phyloP scores from a whole-genome alignment of 2,329 filamentous ascomycete species.

The Westerdykella ornata region DNA sequence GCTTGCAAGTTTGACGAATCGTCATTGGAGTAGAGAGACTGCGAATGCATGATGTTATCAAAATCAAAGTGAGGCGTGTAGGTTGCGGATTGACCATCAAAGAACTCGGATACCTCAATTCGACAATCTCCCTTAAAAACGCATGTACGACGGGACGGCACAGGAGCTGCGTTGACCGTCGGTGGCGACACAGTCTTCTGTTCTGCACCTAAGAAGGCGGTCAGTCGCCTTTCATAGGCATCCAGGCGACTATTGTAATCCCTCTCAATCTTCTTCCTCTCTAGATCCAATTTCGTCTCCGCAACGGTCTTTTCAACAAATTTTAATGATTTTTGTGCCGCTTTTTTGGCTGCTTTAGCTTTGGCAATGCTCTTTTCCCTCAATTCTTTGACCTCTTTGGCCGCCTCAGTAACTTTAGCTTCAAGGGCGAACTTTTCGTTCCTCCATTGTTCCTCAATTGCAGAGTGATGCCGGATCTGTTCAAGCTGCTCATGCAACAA shows the following conservation, averaged over 20 bases:
- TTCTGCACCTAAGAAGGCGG: background rate
- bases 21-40: no score
- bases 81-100: constrained; percentile 2
- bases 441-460: constrained; percentile 4
- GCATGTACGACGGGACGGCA: constrained; percentile 8
- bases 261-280: constrained; percentile 7
- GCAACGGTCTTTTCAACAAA: constrained; percentile 6
- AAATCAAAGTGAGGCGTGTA: background rate
- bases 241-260: constrained; percentile 6
- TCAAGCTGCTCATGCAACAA: constrained; percentile 8
- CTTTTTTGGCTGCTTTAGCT: constrained; percentile 6
- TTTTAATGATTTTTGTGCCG: constrained; percentile 8
- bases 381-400: constrained; percentile 5
- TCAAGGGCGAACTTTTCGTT: constrained; percentile 4
- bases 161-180: background rate
- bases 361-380: constrained; percentile 7
- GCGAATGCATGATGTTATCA: background rate
- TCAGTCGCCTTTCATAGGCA: constrained; percentile 5
- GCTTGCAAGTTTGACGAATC: no score
- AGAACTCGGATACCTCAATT: constrained; percentile 18
- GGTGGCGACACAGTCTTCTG: no score
- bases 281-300: constrained; percentile 4
- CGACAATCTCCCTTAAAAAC: constrained; percentile 11
- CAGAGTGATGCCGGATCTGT: constrained; percentile 1
- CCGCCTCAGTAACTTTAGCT: constrained; percentile 2